These are phyloP conservation scores for Boletus fagicola DNA, from an alignment of 768 basidiomycete genomes.

Conservation along the genomic window DNA sequence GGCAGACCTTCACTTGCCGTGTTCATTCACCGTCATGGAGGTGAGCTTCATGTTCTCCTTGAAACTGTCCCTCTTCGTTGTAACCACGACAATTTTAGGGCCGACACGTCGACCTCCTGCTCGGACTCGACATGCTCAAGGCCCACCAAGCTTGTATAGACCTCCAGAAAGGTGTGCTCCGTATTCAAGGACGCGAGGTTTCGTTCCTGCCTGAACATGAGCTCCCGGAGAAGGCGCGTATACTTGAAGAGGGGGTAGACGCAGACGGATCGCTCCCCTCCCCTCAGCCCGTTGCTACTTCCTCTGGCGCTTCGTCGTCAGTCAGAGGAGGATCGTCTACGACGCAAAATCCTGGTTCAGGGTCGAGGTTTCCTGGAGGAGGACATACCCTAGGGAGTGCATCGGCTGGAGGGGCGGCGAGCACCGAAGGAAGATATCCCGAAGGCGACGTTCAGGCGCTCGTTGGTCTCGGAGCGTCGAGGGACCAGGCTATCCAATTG, in stretches of 20 bases:
- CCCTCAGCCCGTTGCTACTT: slow-evolving; percentile 17
- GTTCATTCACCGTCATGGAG: slow-evolving; percentile 95
- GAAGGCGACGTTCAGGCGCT: slow-evolving; percentile 65
- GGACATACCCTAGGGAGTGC: slow-evolving; percentile 59
- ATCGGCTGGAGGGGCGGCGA: slow-evolving; percentile 31
- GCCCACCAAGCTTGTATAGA: slow-evolving; percentile 97
- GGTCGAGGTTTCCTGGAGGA: slow-evolving; percentile 59
- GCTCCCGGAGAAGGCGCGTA: slow-evolving; percentile 77
- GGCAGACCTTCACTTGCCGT: slow-evolving; percentile 78
- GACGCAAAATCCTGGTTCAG: slow-evolving; percentile 42
- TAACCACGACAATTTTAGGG: slow-evolving; percentile 47
- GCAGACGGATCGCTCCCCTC: slow-evolving; percentile 21
- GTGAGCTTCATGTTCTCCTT: slow-evolving; percentile 33
- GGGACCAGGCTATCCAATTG: slow-evolving; percentile 74
- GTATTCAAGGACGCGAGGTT: slow-evolving; percentile 91
- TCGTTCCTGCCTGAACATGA: slow-evolving; percentile 92
- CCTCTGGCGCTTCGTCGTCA: slow-evolving; percentile 14
- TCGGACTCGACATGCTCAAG: slow-evolving; percentile 99
- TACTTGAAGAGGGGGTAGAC: slow-evolving; percentile 36
- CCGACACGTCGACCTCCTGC: slow-evolving; percentile 88
- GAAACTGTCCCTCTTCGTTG: background rate
- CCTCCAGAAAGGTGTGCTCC: slow-evolving; percentile 80
- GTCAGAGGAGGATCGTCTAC: slow-evolving; percentile 16
- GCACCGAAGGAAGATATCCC: slow-evolving; percentile 51
- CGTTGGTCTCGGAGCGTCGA: slow-evolving; percentile 72